Base-by-base conservation (phyloP, 179 eudicot species). In the Nepenthes alata region DNA sequence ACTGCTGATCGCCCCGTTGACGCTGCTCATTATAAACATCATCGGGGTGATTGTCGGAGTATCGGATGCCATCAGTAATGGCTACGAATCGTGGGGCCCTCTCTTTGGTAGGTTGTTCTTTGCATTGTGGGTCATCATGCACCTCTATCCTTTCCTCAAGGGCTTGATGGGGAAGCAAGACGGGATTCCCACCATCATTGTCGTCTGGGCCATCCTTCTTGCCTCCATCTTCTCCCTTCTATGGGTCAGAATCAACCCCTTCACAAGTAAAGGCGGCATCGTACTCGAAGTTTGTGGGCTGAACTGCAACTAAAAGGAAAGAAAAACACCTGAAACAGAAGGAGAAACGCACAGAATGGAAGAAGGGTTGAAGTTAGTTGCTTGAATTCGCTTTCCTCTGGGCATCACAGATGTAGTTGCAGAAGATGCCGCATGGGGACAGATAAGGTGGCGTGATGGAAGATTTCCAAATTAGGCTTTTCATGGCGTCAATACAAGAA, bases 91-190 rank as follows among this genome's bases (percentile, higher is more conserved):
- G 7, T 69, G 73, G 73, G 73, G 73, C 1, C 73, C 73, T 0
- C 50, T 69, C 35, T 69, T 69, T 37, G 73, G 73, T 34, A 69
- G 63, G 68, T 67, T 69, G 5, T 62, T 69, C 59, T 69, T 69
- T 51, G 73, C 73, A 3, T 58, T 69, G 6, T 69, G 73, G 73
- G 73, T 69, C 58, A 62, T 69, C 47, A 63, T 69, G 9, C 73
- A 69, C 11, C 68, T 69, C 52, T 69, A 69, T 36, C 73, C 67
- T 4, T 69, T 69, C 67, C 47, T 69, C 34, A 69, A 69, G 49
- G 73, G 67, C 57, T 11, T 69, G 8, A 12, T 69, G 58, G 73
- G 73, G 1, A 11, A 48, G 56, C 67, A 69, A 52, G 63, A 57
- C 55, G 63, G 73, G 73, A 69, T 62, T 11, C 73, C 73, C 53